These are phyloP conservation scores for Podaxis carcinomalis DNA, from an alignment of 768 basidiomycete species.

Conservation along the genomic window DNA sequence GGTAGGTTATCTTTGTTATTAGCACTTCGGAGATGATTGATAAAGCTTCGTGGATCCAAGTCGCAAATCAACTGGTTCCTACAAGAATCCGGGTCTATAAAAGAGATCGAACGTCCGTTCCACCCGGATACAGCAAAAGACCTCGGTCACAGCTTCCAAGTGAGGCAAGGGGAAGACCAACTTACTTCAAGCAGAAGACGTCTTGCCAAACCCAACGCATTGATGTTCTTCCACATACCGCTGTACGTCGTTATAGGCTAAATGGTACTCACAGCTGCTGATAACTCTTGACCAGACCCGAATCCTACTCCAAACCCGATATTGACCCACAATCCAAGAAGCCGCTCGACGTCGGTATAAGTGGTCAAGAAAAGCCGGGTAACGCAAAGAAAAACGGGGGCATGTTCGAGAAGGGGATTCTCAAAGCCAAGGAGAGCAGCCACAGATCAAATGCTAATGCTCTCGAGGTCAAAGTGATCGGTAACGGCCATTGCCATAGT, in stretches of 20 bases:
- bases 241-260: slow-evolving; percentile 43
- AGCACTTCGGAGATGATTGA: background rate
- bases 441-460: slow-evolving; percentile 42
- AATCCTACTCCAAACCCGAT: slow-evolving; percentile 73
- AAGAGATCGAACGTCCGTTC: slow-evolving; percentile 80
- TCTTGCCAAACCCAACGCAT: slow-evolving; percentile 89
- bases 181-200: slow-evolving; percentile 43
- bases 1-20: slow-evolving; percentile 30
- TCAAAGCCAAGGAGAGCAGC: slow-evolving; percentile 69
- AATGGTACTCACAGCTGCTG: background rate
- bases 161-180: slow-evolving; percentile 52
- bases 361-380: slow-evolving; percentile 55
- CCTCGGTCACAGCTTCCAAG: slow-evolving; percentile 57
- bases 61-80: slow-evolving; percentile 91
- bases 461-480: slow-evolving; percentile 82
- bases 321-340: slow-evolving; percentile 52
- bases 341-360: slow-evolving; percentile 65
- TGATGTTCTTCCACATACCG: slow-evolving; percentile 99
- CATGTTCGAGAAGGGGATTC: slow-evolving; percentile 80
- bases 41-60: slow-evolving; percentile 29
- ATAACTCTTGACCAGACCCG: slow-evolving; percentile 43
- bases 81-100: slow-evolving; percentile 71
- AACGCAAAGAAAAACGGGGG: slow-evolving; percentile 69
- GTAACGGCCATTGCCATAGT: slow-evolving; percentile 91
- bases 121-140: slow-evolving; percentile 71